Evolutionary conservation across 2,329 filamentous ascomycete genomes (phyloP), one percentile per base, ranked within the genome.

Genomic region (Endothia cerciana): DNA sequence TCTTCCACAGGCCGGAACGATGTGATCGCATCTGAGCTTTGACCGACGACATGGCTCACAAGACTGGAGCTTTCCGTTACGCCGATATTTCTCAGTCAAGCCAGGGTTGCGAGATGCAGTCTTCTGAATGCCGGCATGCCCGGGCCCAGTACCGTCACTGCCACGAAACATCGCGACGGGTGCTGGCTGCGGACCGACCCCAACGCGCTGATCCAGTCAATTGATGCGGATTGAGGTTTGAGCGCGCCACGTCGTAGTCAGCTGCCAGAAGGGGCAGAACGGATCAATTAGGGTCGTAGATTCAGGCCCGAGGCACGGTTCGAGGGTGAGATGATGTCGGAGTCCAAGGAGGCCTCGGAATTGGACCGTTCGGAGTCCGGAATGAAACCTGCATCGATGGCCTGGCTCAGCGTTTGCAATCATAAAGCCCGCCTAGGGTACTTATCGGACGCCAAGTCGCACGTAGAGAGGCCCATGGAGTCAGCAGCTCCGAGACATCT

Each of bases 31-130:
- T 60, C 71, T 72, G 41, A 77, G 70, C 66, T 77, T 77, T 61
- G 73, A 75, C 68, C 74, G 74, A 63, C 76, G 74, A 70, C 71
- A 73, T 59, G 72, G 72, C 66, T 76, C 74, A 43, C 74, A 76
- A 30, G 74, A 77, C 70, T 77, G 76, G 33, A 77, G 63, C 68
- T 76, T 77, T 19, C 76, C 75, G 66, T 77, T 77, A 25, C 76
- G 73, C 53, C 76, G 70, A 58, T 77, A 76, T 61, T 72, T 76
- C 36, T 70, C 71, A 15, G 73, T 76, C 47, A 76, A 62, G 59
- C 63, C 58, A 40, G 66, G 68, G 36, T 67, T 70, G 30, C 69
- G 68, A 30, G 70, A 49, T 47, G 57, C 33, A 22, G 33, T 40
- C 30, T 33, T 53, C 56, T 58, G 66, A 28, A 56, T 41, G 45